Base-by-base conservation (phyloP, 2,329 filamentous ascomycete species). In the Ceratocystis diversiconidia region DNA sequence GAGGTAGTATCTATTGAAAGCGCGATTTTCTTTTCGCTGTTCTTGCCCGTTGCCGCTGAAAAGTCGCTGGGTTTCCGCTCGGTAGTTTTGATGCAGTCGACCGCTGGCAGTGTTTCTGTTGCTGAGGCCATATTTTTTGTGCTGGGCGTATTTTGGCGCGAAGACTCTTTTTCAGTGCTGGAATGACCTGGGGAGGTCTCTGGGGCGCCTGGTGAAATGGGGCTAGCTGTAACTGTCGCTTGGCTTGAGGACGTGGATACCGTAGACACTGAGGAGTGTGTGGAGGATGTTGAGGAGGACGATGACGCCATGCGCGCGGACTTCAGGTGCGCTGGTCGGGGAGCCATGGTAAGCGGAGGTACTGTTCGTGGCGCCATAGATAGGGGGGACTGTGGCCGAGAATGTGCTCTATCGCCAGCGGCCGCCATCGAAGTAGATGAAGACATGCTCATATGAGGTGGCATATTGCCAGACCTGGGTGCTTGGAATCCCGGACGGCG, bases 171-270 rank as follows among this genome's bases (percentile, higher is more conserved):
- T 17, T 59, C 55, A 8, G 55, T 36, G 28, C 55, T 59, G 4
- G 28, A 3, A 25, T 30, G 22, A 6, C 8, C 12, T 1, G 7
- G n/a, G n/a, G 48, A 25, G 7, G n/a, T 25, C 22, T 25, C 22
- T n/a, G 17, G 7, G 7, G 12, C 7, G 55, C 17, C 17, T 22
- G 48, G 32, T n/a, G 65, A 36, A 10, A 28, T 30, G 6, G 25
- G 28, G 15, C 8, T 59, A 28, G 55, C 55, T 19, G 55, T 25
- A 70, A 7, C 69, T 68, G 43, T 72, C 73, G 57, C 72, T 73
- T 64, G 75, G 72, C 10, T 77, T 62, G 2, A 73, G 67, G 36
- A 78, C 75, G 36, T 76, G 73, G 43, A 79, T n/a, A 52, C 12
- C 5, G 48, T 52, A 5, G 48, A 10, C 3, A 15, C 25, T 6